phyloP scores from a whole-genome alignment of 306 rosid genomes.

The Casuarina equisetifolia region DNA sequence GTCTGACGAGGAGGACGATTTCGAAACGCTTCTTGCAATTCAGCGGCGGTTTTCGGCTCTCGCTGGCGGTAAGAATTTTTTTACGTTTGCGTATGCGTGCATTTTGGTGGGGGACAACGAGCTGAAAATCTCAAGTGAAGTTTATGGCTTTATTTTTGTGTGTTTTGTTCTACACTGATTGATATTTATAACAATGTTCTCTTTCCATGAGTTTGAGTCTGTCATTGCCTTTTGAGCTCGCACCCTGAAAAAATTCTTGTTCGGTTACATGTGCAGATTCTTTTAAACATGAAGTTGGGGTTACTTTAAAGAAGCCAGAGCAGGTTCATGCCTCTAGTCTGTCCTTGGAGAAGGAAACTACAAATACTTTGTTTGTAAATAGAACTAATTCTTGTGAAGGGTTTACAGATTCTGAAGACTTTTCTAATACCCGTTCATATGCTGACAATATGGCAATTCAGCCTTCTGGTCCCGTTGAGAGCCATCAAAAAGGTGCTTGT shows the following conservation, averaged over 20 bases:
- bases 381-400: conserved; percentile 31
- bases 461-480: conserved; percentile 26
- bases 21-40: conserved; percentile 58
- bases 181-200: conserved; percentile 2
- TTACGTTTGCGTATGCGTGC: not conserved
- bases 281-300: conserved; percentile 24
- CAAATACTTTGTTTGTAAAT: conserved; percentile 22
- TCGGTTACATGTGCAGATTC: conserved; percentile 32
- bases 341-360: conserved; percentile 29
- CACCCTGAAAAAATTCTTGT: not conserved
- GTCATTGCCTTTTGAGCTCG: not conserved
- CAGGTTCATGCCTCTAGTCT: conserved; percentile 33
- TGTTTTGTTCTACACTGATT: not conserved
- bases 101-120: not conserved
- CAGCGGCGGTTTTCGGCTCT: conserved; percentile 54
- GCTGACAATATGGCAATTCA: conserved; percentile 27
- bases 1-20: conserved; percentile 66
- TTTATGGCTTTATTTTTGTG: not conserved
- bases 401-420: conserved; percentile 28
- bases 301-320: conserved; percentile 26
- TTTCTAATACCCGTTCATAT: conserved; percentile 16
- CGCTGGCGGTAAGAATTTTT: conserved; percentile 37
- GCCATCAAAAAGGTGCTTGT: conserved; percentile 31
- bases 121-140: too few relatives aligned
- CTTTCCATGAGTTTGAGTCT: not conserved